These are phyloP conservation scores for Fusarium neocosmosporiellum DNA, from an alignment of 2,329 filamentous ascomycete genomes.

Conservation along the genomic window DNA sequence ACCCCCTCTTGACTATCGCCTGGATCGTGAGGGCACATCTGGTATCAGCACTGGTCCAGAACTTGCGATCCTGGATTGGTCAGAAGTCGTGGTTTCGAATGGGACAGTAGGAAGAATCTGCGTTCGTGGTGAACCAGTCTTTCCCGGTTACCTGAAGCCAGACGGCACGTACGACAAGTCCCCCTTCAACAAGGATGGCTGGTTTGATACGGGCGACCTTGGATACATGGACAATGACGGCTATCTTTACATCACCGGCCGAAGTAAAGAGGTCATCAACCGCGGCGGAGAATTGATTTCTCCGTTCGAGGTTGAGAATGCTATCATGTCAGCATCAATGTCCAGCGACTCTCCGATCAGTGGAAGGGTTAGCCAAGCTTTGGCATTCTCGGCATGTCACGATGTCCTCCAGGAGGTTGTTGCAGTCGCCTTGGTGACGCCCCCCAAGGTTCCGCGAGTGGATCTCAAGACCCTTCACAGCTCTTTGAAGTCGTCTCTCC, in stretches of 20 bases:
- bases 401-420: conserved; percentile 67
- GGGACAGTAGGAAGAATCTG: conserved; percentile 60
- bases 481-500: conserved; percentile 59
- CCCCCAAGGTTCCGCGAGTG: conserved; percentile 54
- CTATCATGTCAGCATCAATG: conserved; percentile 60
- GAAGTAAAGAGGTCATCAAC: conserved; percentile 68
- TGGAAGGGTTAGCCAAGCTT: conserved; percentile 58
- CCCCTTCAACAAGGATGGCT: conserved; percentile 60
- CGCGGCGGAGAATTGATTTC: conserved; percentile 69
- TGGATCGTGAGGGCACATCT: conserved; percentile 65
- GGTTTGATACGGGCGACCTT: conserved; percentile 67
- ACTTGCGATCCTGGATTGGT: conserved; percentile 59
- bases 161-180: conserved; percentile 57
- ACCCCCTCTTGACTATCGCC: conserved; percentile 62
- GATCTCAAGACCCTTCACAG: conserved; percentile 62
- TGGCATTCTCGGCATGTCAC: conserved; percentile 66
- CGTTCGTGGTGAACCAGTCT: conserved; percentile 63
- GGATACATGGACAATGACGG: conserved; percentile 63
- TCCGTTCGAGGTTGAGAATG: conserved; percentile 69
- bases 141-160: conserved; percentile 60
- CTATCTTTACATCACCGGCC: conserved; percentile 65
- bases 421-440: conserved; percentile 63
- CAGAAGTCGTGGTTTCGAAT: conserved; percentile 44
- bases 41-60: conserved; percentile 64
- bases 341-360: conserved; percentile 55